Evolutionary conservation across 106 monocot genomes (phyloP), one percentile per base, ranked within the genome.

Genomic region (Agapanthus africanus): DNA sequence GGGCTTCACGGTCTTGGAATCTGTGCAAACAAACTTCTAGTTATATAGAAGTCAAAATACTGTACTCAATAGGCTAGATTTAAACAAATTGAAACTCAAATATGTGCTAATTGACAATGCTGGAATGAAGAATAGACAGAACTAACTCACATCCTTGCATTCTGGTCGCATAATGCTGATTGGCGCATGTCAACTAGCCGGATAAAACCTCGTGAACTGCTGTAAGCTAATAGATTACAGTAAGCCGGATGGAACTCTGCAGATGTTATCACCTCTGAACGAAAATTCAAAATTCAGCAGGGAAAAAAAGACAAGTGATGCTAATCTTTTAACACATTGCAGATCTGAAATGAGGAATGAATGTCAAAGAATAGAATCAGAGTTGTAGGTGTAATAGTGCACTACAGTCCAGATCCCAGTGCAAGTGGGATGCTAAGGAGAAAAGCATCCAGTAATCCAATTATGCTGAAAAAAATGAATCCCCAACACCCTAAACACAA

Each of bases 121-220:
- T 26, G 66, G 16, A 50, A 30, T 9, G 11, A 39, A 4, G 22
- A 27, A 44, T 47, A 71, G 31, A 44, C 28, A 66, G 36, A 30
- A 62, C 6, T 31, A 42, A 30, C 85, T 83, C 70, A 87, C 87
- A 82, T 80, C 70, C 74, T 87, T 62, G 83, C 79, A 67, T 51
- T 79, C 19, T 73, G 69, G 31, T 91, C 91, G 72, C 87, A 87
- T 70, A 91, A 67, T 37, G 91, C 91, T 18, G 91, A 87, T 40
- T 56, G 74, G 7, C 91, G 71, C 81, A 91, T 79, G 76, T 91
- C 91, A 50, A 87, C 79, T 16, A 91, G 65, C 32, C 91, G 81
- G 32, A 87, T 80, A 65, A 82, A 84, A 41, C 91, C 91, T 75
- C 87, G 84, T 37, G 91, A 91, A 74, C 87, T 87, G 72, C 91